These are phyloP conservation scores for Blepharisma undulans DNA, from an alignment of 169 alveolate genomes.

Conservation along the genomic window DNA sequence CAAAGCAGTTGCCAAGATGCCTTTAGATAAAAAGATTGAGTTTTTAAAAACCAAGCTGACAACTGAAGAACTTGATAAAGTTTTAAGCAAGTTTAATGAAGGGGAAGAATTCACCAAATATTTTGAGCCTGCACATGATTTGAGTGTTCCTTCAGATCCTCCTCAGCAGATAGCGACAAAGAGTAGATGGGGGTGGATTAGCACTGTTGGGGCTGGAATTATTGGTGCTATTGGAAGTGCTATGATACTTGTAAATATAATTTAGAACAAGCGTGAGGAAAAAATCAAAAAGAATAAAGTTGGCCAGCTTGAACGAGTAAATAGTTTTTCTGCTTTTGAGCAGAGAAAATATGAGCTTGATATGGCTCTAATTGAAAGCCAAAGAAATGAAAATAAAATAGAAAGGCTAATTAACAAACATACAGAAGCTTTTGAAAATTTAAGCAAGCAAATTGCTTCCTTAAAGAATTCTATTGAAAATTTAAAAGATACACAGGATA, in stretches of 20 bases:
- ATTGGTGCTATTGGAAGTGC: not conserved
- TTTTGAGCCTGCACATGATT: not conserved
- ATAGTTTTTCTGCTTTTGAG: not conserved
- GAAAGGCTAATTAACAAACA: not conserved
- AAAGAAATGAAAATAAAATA: not conserved
- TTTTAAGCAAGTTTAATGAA: not conserved
- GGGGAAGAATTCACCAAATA: not conserved
- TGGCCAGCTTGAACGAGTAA: not conserved
- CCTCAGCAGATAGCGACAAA: not conserved
- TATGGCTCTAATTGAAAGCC: not conserved
- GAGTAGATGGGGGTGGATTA: not conserved
- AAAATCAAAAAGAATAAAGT: not conserved
- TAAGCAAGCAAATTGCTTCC: not conserved
- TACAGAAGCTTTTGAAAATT: not conserved
- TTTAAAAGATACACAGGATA: not conserved
- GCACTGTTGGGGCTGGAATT: not conserved
- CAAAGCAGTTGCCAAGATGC: not conserved
- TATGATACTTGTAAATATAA: not conserved
- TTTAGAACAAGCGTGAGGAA: not conserved
- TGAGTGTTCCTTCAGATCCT: not conserved
- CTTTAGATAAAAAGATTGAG: not conserved
- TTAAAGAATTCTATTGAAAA: not conserved
- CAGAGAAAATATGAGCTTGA: not conserved
- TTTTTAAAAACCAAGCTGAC: conserved; percentile 19
- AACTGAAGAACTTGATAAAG: not conserved